Percentiles rank a stretch among this genome's conserved stretches.
Evolutionary conservation across 805 yeast genomes (phyloP).

Genomic region (Pichia rugopelliculosa): DNA sequence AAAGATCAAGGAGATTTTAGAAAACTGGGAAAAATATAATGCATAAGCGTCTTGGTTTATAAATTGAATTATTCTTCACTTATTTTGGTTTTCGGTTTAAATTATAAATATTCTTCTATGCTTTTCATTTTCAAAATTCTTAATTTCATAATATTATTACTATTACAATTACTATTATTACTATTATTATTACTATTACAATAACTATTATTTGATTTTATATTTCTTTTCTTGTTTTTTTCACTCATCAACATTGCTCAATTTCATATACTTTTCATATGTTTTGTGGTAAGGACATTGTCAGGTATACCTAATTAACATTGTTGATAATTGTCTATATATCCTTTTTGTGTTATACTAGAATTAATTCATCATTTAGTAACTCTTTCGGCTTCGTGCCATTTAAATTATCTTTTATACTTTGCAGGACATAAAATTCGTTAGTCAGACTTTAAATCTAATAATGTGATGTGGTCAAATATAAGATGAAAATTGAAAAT

Average conservation of each 20-base stretch:
- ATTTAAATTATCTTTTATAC: no score
- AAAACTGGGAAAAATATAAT: slow-evolving; percentile 89
- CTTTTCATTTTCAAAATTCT: background rate
- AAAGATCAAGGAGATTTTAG: slow-evolving; percentile 81
- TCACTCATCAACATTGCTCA: background rate
- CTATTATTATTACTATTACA: no score
- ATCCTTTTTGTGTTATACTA: background rate
- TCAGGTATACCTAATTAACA: background rate
- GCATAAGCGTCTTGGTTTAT: slow-evolving; percentile 29
- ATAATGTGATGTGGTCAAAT: no score
- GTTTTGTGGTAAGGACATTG: slow-evolving; percentile 14
- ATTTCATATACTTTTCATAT: background rate
- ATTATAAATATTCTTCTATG: background rate
- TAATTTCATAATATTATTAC: background rate
- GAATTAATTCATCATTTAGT: background rate
- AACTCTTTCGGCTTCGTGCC: background rate
- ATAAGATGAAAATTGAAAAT: no score
- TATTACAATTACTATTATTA: background rate
- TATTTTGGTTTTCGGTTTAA: background rate
- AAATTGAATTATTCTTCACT: background rate
- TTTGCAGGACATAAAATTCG: no score
- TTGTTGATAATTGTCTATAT: background rate
- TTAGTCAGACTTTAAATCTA: no score
- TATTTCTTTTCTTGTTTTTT: slow-evolving; percentile 1
- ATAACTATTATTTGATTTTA: background rate